Conservation (phyloP, 768 basidiomycete species). For the Zangia roseola region DNA sequence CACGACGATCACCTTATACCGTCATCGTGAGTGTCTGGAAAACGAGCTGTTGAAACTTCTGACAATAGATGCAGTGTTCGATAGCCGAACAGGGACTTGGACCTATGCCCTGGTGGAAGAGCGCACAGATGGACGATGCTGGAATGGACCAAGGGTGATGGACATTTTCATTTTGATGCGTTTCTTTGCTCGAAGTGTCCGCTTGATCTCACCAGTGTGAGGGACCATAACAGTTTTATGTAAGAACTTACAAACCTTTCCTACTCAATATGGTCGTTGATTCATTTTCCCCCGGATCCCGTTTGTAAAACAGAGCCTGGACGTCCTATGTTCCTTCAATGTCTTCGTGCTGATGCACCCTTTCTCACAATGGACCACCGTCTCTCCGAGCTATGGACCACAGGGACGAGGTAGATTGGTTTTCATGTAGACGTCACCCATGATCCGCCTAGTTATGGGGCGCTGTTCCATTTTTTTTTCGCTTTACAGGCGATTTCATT, state of each 20-base stretch:
- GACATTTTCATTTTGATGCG: background rate
- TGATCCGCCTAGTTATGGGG: too few species aligned
- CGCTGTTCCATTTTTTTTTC: too few species aligned
- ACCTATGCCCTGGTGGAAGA: slow-evolving; percentile 73
- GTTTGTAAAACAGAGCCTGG: background rate
- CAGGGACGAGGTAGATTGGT: background rate
- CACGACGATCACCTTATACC: slow-evolving; percentile 60
- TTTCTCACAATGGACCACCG: background rate
- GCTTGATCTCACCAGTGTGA: background rate
- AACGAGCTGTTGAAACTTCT: background rate
- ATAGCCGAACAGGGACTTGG: slow-evolving; percentile 83
- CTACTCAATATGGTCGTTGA: background rate
- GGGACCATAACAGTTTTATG: background rate
- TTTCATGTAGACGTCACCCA: background rate
- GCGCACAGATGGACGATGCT: slow-evolving; percentile 41
- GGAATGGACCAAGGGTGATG: slow-evolving; percentile 39
- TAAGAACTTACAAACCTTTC: background rate
- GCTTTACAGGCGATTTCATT: too few species aligned
- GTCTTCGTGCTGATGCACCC: background rate
- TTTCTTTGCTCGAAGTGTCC: background rate
- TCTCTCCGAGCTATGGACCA: background rate
- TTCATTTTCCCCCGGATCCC: background rate
- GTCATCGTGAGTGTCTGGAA: slow-evolving; percentile 51
- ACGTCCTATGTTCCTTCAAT: too few species aligned
- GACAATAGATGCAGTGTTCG: slow-evolving; percentile 54